phyloP scores from a whole-genome alignment of 768 basidiomycete species.

The Candolleomyces eurysporus region DNA sequence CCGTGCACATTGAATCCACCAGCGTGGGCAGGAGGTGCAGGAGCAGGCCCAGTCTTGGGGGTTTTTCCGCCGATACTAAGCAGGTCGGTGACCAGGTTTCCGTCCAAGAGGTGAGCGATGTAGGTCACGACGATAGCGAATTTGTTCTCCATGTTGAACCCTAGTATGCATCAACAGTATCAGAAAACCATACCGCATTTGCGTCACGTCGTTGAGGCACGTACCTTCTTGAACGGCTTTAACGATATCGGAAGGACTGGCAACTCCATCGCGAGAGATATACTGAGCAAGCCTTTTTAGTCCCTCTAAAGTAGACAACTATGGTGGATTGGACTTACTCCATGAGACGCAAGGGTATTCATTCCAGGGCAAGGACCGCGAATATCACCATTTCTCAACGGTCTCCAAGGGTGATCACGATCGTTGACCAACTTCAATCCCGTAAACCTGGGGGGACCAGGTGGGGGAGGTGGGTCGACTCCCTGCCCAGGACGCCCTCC shows the following conservation, averaged over 20 bases:
- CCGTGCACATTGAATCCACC: no score
- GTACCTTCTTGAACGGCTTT: conserved; percentile 15
- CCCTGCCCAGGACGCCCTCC: not conserved
- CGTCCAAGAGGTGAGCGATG: conserved; percentile 15
- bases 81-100: conserved; percentile 15
- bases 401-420: conserved; percentile 6
- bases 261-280: conserved; percentile 13
- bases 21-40: not conserved
- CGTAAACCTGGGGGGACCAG: conserved; percentile 2
- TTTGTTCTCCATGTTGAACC: conserved; percentile 16
- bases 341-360: conserved; percentile 17
- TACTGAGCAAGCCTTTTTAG: conserved; percentile 1
- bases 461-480: not conserved
- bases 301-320: not conserved
- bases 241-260: conserved; percentile 13
- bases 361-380: no score
- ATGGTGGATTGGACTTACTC: conserved; percentile 6
- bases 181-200: no score
- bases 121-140: conserved; percentile 14
- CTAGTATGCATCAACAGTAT: not conserved
- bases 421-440: conserved; percentile 6
- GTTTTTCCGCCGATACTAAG: conserved; percentile 20
- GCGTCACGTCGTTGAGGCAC: no score
- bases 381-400: conserved; percentile 7
- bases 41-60: conserved; percentile 15